Base-by-base conservation (phyloP, 2,329 filamentous ascomycete genomes). In the Didymella arachidicola region DNA sequence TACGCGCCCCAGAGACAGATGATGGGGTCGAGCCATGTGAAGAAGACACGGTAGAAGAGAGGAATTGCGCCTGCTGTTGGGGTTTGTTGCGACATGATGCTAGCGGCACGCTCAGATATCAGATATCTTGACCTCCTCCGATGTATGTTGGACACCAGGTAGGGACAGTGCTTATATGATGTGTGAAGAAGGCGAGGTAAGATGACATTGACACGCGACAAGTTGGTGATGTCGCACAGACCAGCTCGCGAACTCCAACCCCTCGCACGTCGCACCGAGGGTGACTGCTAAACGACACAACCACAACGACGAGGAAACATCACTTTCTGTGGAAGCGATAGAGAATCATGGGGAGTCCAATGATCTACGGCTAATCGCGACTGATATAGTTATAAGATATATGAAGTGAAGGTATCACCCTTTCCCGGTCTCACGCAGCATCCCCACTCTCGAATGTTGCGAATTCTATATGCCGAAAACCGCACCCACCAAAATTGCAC, bases 1-100 rank as follows among this genome's bases (percentile, higher is more conserved):
- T 67, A 72, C 4, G 70, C 66, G 47, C 66, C 70, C 63, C 61
- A 70, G 34, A 65, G 43, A 51, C 64, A 69, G 49, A 72, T 68
- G 29, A 72, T 27, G 16, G 70, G 69, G 43, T 73, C 71, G 22
- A 72, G n/a, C 7, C 48, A 66, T 16, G 65, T 69, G 59, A 73
- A 72, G 64, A 71, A 72, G 26, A 70, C 18, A 46, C 63, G 66
- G 59, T 70, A 73, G 56, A 67, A 60, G 50, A 41, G 22, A 26
- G 61, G 65, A 16, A 64, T 57, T 6, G n/a, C 16, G 11, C 41
- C 25, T 39, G 50, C 6, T 16, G 29, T 6, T 4, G 39, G 7
- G 11, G n/a, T n/a, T 8, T 39, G 2, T 14, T 44, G 39, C 6
- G 45, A 27, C 53, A 56, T 56, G 11, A 18, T 45, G 4, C 18